phyloP scores from a whole-genome alignment of 192 early-diverging fungal genomes.

The Irineochytrium annulatum region DNA sequence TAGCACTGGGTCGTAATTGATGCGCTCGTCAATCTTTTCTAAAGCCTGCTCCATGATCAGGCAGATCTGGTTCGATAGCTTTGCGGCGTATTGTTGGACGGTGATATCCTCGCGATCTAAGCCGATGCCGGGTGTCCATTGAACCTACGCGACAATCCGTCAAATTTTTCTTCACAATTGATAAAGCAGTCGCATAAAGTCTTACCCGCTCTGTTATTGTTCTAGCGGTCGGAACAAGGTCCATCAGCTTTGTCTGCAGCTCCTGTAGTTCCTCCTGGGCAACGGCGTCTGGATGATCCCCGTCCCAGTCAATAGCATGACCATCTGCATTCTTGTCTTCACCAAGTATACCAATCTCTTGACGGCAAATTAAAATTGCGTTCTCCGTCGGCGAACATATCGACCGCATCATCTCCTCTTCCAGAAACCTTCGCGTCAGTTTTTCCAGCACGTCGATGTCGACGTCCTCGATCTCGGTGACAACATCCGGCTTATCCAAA shows the following conservation, averaged over 20 bases:
- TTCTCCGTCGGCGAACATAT: conserved; percentile 22
- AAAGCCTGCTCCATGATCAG: conserved; percentile 13
- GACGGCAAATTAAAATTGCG: conserved; percentile 15
- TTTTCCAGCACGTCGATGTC: background rate
- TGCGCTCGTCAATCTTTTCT: conserved; percentile 3
- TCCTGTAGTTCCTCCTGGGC: background rate
- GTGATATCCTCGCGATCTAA: background rate
- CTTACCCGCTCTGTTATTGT: conserved; percentile 15
- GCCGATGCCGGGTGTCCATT: background rate
- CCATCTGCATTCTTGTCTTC: conserved; percentile 7
- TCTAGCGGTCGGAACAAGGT: conserved; percentile 7
- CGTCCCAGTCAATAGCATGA: conserved; percentile 10
- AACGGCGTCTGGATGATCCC: conserved; percentile 1
- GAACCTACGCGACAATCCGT: conserved; percentile 1
- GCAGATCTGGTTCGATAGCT: conserved; percentile 7
- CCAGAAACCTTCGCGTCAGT: background rate
- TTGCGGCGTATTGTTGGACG: conserved; percentile 10
- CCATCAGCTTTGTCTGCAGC: conserved; percentile 3
- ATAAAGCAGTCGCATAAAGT: background rate
- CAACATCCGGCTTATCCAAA: background rate
- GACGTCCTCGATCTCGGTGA: background rate
- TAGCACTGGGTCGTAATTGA: conserved; percentile 8
- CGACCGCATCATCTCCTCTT: conserved; percentile 7
- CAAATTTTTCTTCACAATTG: background rate
- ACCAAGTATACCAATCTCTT: conserved; percentile 4